A percentile compares a stretch with the other conserved stretches of the same genome.
phyloP scores from a whole-genome alignment of 208 protist species.

The Leishmania martiniquensis region DNA sequence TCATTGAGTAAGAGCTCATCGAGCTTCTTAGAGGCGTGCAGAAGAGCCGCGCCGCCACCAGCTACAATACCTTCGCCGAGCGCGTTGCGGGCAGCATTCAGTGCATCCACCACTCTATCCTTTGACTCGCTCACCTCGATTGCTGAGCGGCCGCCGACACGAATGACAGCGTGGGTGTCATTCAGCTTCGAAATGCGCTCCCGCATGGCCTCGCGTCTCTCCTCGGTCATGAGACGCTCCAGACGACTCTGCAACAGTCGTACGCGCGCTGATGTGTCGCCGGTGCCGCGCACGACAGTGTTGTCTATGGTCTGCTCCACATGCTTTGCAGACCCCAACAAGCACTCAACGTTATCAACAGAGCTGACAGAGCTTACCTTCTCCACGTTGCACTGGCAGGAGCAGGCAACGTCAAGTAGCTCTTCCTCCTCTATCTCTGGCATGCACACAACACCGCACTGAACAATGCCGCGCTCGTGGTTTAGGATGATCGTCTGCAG shows the following conservation, averaged over 20 bases:
- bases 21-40: slow-evolving; percentile 94
- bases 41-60: slow-evolving; percentile 97
- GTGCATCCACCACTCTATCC: slow-evolving; percentile 98
- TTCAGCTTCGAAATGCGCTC: slow-evolving; percentile 93
- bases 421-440: slow-evolving; percentile 98
- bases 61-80: slow-evolving; percentile 99
- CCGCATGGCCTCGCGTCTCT: slow-evolving; percentile 96
- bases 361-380: slow-evolving; percentile 79
- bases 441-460: slow-evolving; percentile 91
- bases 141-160: slow-evolving; percentile 97
- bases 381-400: slow-evolving; percentile 95
- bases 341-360: slow-evolving; percentile 64
- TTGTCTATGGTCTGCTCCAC: slow-evolving; percentile 97
- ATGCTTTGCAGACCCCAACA: slow-evolving; percentile 61
- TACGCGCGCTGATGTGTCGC: slow-evolving; percentile 86
- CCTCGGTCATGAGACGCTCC: slow-evolving; percentile 92
- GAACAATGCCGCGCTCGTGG: slow-evolving; percentile 97
- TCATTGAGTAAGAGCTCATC: slow-evolving; percentile 90
- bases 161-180: slow-evolving; percentile 94
- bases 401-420: slow-evolving; percentile 98
- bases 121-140: slow-evolving; percentile 99
- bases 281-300: slow-evolving; percentile 93
- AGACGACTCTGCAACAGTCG: slow-evolving; percentile 94
- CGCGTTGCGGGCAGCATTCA: slow-evolving; percentile 98
- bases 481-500: slow-evolving; percentile 90